phyloP scores from a whole-genome alignment of 2,329 filamentous ascomycete genomes.

The Magnaporthales sp. region DNA sequence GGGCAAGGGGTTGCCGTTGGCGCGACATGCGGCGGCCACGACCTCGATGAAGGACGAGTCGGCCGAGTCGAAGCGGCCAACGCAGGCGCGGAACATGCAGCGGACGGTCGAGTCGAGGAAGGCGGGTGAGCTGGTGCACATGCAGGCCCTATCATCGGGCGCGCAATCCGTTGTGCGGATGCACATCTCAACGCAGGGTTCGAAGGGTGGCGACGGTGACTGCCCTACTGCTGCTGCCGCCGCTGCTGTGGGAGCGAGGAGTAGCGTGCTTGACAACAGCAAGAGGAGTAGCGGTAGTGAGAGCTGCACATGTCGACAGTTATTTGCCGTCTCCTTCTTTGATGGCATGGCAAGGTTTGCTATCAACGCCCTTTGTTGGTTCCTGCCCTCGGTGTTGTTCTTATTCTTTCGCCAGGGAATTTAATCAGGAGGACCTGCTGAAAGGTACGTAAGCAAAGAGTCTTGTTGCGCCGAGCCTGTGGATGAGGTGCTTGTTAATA shows the following conservation, averaged over 20 bases:
- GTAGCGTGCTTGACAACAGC: background rate
- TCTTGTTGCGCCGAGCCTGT: background rate
- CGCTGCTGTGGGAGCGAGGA: background rate
- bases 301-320: background rate
- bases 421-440: background rate
- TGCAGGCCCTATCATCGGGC: conserved; percentile 7
- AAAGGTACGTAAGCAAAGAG: background rate
- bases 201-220: conserved; percentile 7
- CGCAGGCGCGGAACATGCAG: conserved; percentile 8
- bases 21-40: conserved; percentile 9
- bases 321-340: background rate
- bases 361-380: too few relatives aligned
- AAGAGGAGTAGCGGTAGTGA: background rate
- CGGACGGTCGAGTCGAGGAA: conserved; percentile 11
- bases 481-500: background rate
- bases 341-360: background rate
- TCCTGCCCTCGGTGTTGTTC: too few relatives aligned
- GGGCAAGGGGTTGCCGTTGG: conserved; percentile 6
- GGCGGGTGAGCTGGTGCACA: conserved; percentile 8
- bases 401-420: too few relatives aligned
- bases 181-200: conserved; percentile 11
- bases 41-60: conserved; percentile 8
- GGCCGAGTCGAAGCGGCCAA: conserved; percentile 5
- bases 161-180: conserved; percentile 10
- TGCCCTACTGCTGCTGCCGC: background rate